A percentile compares a stretch with the other conserved stretches of the same genome.
These are phyloP conservation scores for Russula lepida DNA, from an alignment of 768 basidiomycete genomes.

Conservation along the genomic window DNA sequence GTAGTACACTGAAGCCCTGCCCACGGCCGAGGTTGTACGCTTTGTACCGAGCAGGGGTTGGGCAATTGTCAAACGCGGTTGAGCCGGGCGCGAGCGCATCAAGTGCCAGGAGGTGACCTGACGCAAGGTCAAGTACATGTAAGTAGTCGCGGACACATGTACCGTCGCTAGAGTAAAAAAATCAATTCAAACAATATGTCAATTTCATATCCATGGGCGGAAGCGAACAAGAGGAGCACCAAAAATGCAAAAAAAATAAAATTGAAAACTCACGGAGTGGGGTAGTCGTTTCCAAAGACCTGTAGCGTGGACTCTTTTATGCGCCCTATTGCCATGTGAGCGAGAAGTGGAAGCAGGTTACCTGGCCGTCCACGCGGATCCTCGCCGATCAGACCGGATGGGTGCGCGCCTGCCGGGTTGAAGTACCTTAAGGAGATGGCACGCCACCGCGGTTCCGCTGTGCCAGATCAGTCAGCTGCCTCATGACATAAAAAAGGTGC, in stretches of 20 bases:
- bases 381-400: constrained; percentile 91
- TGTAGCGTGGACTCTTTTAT: constrained; percentile 51
- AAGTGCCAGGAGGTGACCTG: constrained; percentile 86
- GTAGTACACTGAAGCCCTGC: constrained; percentile 81
- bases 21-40: constrained; percentile 97
- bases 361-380: constrained; percentile 94
- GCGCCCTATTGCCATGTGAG: constrained; percentile 90
- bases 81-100: constrained; percentile 66
- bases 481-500: constrained; percentile 21
- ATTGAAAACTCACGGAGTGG: constrained; percentile 59
- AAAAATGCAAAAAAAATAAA: no score
- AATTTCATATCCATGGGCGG: not conserved
- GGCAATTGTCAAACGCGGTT: constrained; percentile 48
- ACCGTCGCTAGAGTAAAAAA: constrained; percentile 54
- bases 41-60: constrained; percentile 60
- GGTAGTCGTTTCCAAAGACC: constrained; percentile 96
- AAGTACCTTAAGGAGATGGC: constrained; percentile 91
- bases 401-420: constrained; percentile 99
- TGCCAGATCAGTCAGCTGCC: not conserved
- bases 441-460: constrained; percentile 71
- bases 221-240: not conserved
- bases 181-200: not conserved
- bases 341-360: constrained; percentile 87
- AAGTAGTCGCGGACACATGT: constrained; percentile 97
- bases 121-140: constrained; percentile 90